Conservation (phyloP, 148 eudicot genomes). For the Diospyros lotus region DNA sequence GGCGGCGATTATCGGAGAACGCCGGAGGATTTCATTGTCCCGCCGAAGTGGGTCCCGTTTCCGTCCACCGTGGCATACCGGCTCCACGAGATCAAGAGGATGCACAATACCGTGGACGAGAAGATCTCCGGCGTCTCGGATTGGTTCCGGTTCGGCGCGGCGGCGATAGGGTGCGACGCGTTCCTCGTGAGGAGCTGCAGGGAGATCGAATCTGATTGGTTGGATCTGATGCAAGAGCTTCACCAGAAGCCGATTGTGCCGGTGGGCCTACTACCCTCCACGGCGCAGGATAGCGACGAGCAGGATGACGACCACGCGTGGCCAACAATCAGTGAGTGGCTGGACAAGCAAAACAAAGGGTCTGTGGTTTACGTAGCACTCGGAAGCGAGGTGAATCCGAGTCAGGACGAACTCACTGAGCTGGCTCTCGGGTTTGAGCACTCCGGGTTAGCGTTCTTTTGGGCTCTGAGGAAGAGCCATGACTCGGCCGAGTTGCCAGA, state of each 20-base stretch:
- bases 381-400: background rate
- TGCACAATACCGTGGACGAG: too few relatives aligned
- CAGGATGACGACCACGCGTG: background rate
- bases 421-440: background rate
- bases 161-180: background rate
- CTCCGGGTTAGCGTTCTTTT: background rate
- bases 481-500: background rate
- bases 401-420: background rate
- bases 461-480: background rate
- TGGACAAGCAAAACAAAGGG: background rate
- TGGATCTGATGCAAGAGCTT: background rate
- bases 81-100: too few relatives aligned
- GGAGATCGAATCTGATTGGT: conserved; percentile 13
- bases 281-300: background rate
- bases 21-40: too few relatives aligned
- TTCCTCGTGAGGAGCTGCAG: conserved; percentile 3
- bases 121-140: too few relatives aligned
- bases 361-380: conserved; percentile 14
- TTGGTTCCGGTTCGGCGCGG: too few relatives aligned
- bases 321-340: conserved; percentile 6
- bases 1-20: too few relatives aligned
- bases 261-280: conserved; percentile 9
- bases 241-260: conserved; percentile 5
- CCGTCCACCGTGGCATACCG: too few relatives aligned
- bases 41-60: too few relatives aligned